phyloP scores from a whole-genome alignment of 805 yeast species.

The Ogataea ganodermae region DNA sequence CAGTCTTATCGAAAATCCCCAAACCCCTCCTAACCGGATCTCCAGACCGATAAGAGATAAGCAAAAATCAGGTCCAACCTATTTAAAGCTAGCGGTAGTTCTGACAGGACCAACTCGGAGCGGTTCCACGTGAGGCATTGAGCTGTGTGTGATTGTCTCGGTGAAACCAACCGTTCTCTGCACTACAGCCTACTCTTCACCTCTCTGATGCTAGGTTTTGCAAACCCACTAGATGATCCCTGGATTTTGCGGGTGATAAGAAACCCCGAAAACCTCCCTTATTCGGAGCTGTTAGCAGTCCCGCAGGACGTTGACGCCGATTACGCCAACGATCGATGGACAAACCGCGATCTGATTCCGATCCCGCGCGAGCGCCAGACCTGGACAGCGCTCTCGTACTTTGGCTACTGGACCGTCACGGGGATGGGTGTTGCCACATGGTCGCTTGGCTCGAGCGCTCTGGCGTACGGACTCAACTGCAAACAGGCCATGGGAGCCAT shows the following conservation, averaged over 20 bases:
- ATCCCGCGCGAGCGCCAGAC: slow-evolving; percentile 46
- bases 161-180: too few relatives aligned
- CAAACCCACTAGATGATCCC: slow-evolving; percentile 21
- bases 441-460: slow-evolving; percentile 23
- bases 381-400: slow-evolving; percentile 47
- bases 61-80: neutral
- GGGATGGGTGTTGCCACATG: slow-evolving; percentile 26
- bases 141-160: too few relatives aligned
- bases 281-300: slow-evolving; percentile 28
- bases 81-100: neutral
- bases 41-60: neutral
- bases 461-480: slow-evolving; percentile 30
- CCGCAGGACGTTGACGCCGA: slow-evolving; percentile 34
- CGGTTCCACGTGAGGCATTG: too few relatives aligned
- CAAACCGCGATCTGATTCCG: slow-evolving; percentile 47
- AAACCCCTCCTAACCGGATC: slow-evolving; percentile 8
- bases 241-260: slow-evolving; percentile 19
- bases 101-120: too few relatives aligned
- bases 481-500: slow-evolving; percentile 44
- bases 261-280: slow-evolving; percentile 18
- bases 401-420: slow-evolving; percentile 46
- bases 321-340: slow-evolving; percentile 32
- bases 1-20: slow-evolving; percentile 18
- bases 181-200: too few relatives aligned
- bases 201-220: slow-evolving; percentile 12